These are phyloP conservation scores for Tetracladium setigerum DNA, from an alignment of 495 filamentous ascomycete genomes.

Conservation along the genomic window DNA sequence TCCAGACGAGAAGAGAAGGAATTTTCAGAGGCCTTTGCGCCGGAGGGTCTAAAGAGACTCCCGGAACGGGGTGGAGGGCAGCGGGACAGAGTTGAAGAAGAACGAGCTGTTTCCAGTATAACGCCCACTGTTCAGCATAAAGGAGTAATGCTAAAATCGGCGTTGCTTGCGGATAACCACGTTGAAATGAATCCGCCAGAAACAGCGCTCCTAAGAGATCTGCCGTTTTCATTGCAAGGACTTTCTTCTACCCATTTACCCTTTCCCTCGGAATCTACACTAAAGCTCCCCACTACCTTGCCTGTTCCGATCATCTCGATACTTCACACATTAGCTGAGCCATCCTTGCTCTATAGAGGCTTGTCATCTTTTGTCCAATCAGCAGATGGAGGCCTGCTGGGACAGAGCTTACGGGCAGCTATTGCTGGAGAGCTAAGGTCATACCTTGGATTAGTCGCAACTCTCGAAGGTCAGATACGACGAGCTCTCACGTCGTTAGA, in stretches of 20 bases:
- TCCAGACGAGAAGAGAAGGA: slow-evolving; percentile 29
- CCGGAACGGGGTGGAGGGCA: slow-evolving; percentile 15
- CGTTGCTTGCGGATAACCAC: slow-evolving; percentile 42
- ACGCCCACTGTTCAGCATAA: slow-evolving; percentile 15
- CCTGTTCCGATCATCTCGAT: slow-evolving; percentile 82
- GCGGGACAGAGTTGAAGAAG: slow-evolving; percentile 18
- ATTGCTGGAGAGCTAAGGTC: slow-evolving; percentile 78
- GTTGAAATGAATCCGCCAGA: slow-evolving; percentile 51
- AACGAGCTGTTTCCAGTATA: slow-evolving; percentile 15
- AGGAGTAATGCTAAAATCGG: slow-evolving; percentile 43
- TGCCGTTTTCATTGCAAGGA: slow-evolving; percentile 93
- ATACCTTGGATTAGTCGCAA: slow-evolving; percentile 89
- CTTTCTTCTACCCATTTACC: slow-evolving; percentile 77
- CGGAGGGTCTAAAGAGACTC: slow-evolving; percentile 34
- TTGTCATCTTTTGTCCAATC: slow-evolving; percentile 75
- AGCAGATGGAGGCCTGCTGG: slow-evolving; percentile 58
- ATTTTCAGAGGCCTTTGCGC: slow-evolving; percentile 48
- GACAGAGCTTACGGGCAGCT: slow-evolving; percentile 87
- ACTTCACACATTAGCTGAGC: slow-evolving; percentile 85
- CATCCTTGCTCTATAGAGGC: slow-evolving; percentile 78
- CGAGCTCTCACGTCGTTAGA: slow-evolving; percentile 65
- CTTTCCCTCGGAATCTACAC: slow-evolving; percentile 55
- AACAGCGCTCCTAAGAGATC: slow-evolving; percentile 71
- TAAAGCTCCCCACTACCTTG: slow-evolving; percentile 69
- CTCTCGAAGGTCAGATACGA: slow-evolving; percentile 88